Base-by-base conservation (phyloP, 768 basidiomycete genomes). In the Lyophyllum semitale region DNA sequence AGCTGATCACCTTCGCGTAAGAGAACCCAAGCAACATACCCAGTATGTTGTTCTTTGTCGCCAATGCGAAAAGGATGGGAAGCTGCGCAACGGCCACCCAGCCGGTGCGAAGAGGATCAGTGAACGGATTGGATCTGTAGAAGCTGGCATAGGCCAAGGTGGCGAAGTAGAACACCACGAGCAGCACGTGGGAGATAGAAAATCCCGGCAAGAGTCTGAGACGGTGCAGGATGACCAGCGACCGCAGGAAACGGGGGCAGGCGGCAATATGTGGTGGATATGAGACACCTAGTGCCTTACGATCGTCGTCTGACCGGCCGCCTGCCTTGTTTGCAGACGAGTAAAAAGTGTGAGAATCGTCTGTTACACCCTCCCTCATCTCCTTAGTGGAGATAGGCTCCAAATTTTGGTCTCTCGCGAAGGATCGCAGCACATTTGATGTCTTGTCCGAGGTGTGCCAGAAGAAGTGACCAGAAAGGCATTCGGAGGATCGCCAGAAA, bases 61-160 rank as follows among this genome's bases (percentile, higher is more conserved):
- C n/a, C n/a, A n/a, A n/a, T n/a, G n/a, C n/a, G n/a, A n/a, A n/a
- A n/a, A n/a, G n/a, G n/a, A n/a, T n/a, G n/a, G n/a, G n/a, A n/a
- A n/a, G n/a, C n/a, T n/a, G n/a, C n/a, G n/a, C n/a, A n/a, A n/a
- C n/a, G n/a, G n/a, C n/a, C n/a, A n/a, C n/a, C n/a, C n/a, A n/a
- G n/a, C n/a, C n/a, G n/a, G n/a, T 65, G 4, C 85, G 80, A 1
- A 69, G 55, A 12, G 79, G 71, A 57, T 82, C 74, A 8, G 69
- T 71, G 66, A 88, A 84, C 7, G 81, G 74, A 50, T 75, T 77
- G 0, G 83, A 81, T 41, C 71, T 67, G 66, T 78, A 80, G 50
- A 87, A 76, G 0, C 75, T 73, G 17, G 74, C 76, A 55, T 79
- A 84, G 23, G 80, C 23, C 61, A 80, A 41, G 57, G 77, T 60